Evolutionary conservation across 441 rosid genomes (phyloP).

Genomic region (Corymbia citriodora): DNA sequence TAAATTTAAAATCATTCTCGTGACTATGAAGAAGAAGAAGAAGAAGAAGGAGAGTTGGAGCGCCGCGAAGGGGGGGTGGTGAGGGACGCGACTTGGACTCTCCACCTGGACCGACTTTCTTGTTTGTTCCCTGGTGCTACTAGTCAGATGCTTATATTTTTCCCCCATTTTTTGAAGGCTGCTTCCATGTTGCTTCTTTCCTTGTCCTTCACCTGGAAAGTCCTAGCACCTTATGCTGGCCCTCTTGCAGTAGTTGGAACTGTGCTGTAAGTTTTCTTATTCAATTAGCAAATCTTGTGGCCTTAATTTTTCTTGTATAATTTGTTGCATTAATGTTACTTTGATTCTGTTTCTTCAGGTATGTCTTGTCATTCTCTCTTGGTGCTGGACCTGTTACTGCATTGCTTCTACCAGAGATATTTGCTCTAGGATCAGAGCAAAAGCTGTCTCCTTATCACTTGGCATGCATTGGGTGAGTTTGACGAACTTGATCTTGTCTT

Average conservation of each 20-base stretch:
- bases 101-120: no score
- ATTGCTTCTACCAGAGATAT: slow-evolving; percentile 94
- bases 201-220: slow-evolving; percentile 90
- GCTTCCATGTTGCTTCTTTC: slow-evolving; percentile 92
- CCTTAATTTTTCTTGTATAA: not conserved
- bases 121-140: no score
- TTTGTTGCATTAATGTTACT: no score
- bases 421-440: slow-evolving; percentile 96
- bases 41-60: no score
- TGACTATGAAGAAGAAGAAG: no score
- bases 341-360: slow-evolving; percentile 40
- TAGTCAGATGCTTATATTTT: not conserved
- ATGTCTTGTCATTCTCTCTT: slow-evolving; percentile 92
- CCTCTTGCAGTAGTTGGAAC: slow-evolving; percentile 92
- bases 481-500: not conserved
- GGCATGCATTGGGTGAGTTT: slow-evolving; percentile 95
- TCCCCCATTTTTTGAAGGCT: slow-evolving; percentile 40
- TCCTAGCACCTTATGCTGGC: slow-evolving; percentile 87
- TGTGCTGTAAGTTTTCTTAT: slow-evolving; percentile 61
- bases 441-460: slow-evolving; percentile 88
- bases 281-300: not conserved
- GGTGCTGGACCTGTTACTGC: slow-evolving; percentile 99
- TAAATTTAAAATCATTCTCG: no score
- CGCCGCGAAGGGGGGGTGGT: no score
- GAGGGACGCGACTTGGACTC: no score